Percentiles rank a stretch among this genome's conserved stretches.
Conservation (phyloP, 805 yeast genomes). For the Ogataea salicorniae region DNA sequence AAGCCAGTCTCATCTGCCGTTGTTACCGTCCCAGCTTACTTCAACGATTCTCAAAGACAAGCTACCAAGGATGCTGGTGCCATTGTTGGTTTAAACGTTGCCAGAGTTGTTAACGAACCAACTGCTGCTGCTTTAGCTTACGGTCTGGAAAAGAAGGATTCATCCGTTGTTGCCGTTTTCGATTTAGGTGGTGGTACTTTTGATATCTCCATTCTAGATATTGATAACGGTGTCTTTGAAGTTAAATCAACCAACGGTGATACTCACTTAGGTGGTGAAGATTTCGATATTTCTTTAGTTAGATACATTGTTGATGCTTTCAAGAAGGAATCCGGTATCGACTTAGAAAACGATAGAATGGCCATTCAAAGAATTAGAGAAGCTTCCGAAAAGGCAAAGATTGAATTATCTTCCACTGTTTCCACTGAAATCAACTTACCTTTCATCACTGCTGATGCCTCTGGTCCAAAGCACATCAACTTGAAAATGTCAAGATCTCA, state of each 20-base stretch:
- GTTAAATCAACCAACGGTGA: constrained; percentile 97
- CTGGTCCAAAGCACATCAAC: constrained; percentile 54
- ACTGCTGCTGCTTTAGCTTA: constrained; percentile 93
- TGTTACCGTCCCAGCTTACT: constrained; percentile 86
- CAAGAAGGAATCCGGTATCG: constrained; percentile 49
- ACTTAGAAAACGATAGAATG: constrained; percentile 45
- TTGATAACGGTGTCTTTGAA: constrained; percentile 96
- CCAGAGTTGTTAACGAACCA: constrained; percentile 88
- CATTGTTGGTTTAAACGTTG: constrained; percentile 87
- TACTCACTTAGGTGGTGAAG: constrained; percentile 92
- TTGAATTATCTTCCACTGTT: constrained; percentile 63
- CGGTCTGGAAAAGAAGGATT: constrained; percentile 76
- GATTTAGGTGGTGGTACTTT: constrained; percentile 99
- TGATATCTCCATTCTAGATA: constrained; percentile 93
- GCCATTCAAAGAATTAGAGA: constrained; percentile 75
- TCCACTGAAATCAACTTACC: constrained; percentile 65
- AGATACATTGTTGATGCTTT: constrained; percentile 63
- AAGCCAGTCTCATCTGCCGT: constrained; percentile 85
- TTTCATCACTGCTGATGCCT: constrained; percentile 49
- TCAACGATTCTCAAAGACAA: constrained; percentile 88
- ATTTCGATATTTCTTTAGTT: constrained; percentile 81
- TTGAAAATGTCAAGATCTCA: constrained; percentile 58
- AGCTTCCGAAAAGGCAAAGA: constrained; percentile 74
- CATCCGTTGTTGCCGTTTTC: constrained; percentile 76
- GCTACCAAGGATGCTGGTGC: constrained; percentile 97